A percentile compares a stretch with the other conserved stretches of the same genome.
Conservation (phyloP, 2,329 filamentous ascomycete species). For the Grosmannia serpens region DNA sequence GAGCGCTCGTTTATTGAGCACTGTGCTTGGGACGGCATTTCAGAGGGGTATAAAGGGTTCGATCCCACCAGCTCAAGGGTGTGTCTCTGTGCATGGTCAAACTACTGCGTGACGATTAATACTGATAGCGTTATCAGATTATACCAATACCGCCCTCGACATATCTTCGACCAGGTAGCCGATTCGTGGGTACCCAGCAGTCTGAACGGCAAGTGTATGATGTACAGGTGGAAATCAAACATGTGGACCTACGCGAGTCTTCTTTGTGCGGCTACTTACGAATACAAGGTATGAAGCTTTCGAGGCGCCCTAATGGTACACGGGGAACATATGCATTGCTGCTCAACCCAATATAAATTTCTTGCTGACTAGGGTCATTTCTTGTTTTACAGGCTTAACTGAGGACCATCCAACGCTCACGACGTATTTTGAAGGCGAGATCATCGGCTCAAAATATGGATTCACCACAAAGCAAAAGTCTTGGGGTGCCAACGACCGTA, state of each 20-base stretch:
- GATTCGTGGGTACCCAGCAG: constrained; percentile 81
- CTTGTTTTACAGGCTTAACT: constrained; percentile 56
- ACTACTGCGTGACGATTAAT: not conserved
- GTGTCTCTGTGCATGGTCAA: constrained; percentile 12
- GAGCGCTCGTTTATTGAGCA: constrained; percentile 18
- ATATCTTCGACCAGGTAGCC: constrained; percentile 75
- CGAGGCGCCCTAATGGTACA: not conserved
- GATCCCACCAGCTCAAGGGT: constrained; percentile 45
- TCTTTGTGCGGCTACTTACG: constrained; percentile 90
- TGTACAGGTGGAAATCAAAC: constrained; percentile 92
- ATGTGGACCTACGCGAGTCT: constrained; percentile 88
- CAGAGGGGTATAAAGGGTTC: constrained; percentile 33
- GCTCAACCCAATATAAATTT: no score
- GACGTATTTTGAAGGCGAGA: constrained; percentile 96
- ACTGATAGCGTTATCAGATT: constrained; percentile 34
- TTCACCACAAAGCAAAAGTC: constrained; percentile 81
- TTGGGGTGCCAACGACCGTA: constrained; percentile 88
- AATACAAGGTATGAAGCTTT: constrained; percentile 62
- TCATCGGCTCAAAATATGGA: constrained; percentile 89
- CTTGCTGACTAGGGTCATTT: not conserved
- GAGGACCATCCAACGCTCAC: constrained; percentile 95
- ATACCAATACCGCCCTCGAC: constrained; percentile 74
- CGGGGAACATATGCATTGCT: not conserved
- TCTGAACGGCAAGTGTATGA: constrained; percentile 90
- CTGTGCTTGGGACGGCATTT: constrained; percentile 19